These are phyloP conservation scores for Echinosophora koreensis DNA, from an alignment of 306 rosid species.

Conservation along the genomic window DNA sequence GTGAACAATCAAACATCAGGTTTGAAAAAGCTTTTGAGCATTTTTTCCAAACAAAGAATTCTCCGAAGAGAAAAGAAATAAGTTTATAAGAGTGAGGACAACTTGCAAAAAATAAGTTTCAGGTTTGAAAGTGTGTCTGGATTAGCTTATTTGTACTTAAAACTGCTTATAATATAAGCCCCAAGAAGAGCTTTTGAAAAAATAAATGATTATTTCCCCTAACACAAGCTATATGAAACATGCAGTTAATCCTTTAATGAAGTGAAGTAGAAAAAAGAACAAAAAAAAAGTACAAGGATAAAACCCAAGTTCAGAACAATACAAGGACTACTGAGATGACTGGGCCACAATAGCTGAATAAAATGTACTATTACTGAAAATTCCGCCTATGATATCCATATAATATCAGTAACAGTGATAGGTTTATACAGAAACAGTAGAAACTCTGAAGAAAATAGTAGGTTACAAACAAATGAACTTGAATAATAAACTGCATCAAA, in stretches of 20 bases:
- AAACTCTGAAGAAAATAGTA: neutral
- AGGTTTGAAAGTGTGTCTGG: no score
- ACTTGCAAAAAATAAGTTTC: no score
- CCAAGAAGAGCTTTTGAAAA: no score
- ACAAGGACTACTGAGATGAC: neutral
- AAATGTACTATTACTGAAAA: no score
- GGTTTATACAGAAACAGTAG: no score
- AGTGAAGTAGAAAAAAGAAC: neutral
- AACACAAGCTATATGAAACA: neutral
- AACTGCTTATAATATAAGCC: no score
- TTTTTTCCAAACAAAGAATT: neutral
- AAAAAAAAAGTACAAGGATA: neutral
- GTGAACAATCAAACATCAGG: constrained; percentile 31
- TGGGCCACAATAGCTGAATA: no score
- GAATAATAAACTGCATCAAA: constrained; percentile 10
- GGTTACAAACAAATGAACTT: constrained; percentile 9
- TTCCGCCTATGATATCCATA: no score
- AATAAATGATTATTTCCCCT: no score
- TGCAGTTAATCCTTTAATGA: neutral
- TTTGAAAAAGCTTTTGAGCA: no score
- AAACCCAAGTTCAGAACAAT: constrained; percentile 3
- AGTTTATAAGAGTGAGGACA: neutral
- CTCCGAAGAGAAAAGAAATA: constrained; percentile 10
- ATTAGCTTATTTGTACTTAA: no score
- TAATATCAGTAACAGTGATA: no score